phyloP scores from a whole-genome alignment of 164 flowering plant species.

The Tetracentron sinense region DNA sequence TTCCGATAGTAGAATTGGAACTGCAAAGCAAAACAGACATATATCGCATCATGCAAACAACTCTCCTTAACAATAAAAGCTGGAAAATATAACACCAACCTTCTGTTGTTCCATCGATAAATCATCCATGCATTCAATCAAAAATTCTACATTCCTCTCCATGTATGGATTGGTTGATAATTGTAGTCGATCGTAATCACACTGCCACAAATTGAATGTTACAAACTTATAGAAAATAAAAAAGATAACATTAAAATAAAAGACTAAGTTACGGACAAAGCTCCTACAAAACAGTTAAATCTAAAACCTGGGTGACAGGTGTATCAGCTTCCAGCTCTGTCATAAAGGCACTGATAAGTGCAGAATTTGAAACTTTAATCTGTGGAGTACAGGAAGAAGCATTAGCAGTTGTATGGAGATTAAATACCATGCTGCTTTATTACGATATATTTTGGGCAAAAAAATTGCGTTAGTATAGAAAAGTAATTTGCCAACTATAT shows the following conservation, averaged over 20 bases:
- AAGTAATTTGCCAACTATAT: too few relatives aligned
- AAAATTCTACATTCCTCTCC: slow-evolving; percentile 91
- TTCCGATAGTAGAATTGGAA: slow-evolving; percentile 84
- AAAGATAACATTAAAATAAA: not conserved
- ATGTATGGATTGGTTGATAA: slow-evolving; percentile 69
- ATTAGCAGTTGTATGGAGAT: not conserved
- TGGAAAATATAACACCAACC: slow-evolving; percentile 34
- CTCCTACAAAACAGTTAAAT: not conserved
- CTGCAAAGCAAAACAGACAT: slow-evolving; percentile 34
- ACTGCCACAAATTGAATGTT: slow-evolving; percentile 33
- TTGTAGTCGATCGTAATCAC: slow-evolving; percentile 89
- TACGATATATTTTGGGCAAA: not conserved
- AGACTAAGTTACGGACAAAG: not conserved
- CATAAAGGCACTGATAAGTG: slow-evolving; percentile 95
- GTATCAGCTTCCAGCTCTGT: slow-evolving; percentile 84
- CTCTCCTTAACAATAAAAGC: not conserved
- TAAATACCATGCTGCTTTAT: not conserved
- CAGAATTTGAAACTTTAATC: slow-evolving; percentile 98
- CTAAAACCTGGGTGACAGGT: slow-evolving; percentile 73
- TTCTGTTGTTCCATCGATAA: slow-evolving; percentile 86
- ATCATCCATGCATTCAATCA: slow-evolving; percentile 97
- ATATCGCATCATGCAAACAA: not conserved
- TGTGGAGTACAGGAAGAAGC: slow-evolving; percentile 25
- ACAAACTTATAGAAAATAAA: not conserved
- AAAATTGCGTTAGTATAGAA: too few relatives aligned